Evolutionary conservation across 805 yeast genomes (phyloP).

Genomic region (Starmera dryadoides): DNA sequence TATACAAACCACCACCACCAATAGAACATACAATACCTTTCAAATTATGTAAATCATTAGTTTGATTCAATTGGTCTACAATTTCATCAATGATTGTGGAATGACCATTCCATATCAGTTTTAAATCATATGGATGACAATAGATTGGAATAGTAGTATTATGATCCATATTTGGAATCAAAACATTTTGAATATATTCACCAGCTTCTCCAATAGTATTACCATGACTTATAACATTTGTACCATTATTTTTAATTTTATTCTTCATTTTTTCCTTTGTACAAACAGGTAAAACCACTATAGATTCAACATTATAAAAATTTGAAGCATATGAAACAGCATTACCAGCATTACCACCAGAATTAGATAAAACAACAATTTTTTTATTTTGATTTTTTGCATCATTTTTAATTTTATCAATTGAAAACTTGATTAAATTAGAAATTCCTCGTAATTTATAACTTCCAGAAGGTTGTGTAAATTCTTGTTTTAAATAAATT

Average conservation of each 20-base stretch:
- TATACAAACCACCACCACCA: conserved; percentile 54
- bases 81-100: conserved; percentile 40
- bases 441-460: conserved; percentile 54
- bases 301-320: conserved; percentile 29
- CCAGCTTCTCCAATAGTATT: conserved; percentile 45
- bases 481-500: conserved; percentile 41
- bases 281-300: conserved; percentile 53
- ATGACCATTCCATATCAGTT: conserved; percentile 50
- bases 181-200: conserved; percentile 25
- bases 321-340: conserved; percentile 45
- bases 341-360: conserved; percentile 51
- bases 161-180: conserved; percentile 18
- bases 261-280: conserved; percentile 39
- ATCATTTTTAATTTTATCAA: conserved; percentile 14
- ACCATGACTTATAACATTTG: conserved; percentile 41
- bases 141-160: conserved; percentile 31
- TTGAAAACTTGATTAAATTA: conserved; percentile 30
- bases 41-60: conserved; percentile 19
- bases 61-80: conserved; percentile 18
- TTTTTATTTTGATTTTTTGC: conserved; percentile 20
- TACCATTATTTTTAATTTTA: conserved; percentile 40
- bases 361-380: conserved; percentile 40
- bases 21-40: conserved; percentile 46
- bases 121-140: conserved; percentile 49
- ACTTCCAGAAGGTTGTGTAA: conserved; percentile 49